Base-by-base conservation (phyloP, 169 alveolate genomes). In the Cryptosporidium ubiquitum region DNA sequence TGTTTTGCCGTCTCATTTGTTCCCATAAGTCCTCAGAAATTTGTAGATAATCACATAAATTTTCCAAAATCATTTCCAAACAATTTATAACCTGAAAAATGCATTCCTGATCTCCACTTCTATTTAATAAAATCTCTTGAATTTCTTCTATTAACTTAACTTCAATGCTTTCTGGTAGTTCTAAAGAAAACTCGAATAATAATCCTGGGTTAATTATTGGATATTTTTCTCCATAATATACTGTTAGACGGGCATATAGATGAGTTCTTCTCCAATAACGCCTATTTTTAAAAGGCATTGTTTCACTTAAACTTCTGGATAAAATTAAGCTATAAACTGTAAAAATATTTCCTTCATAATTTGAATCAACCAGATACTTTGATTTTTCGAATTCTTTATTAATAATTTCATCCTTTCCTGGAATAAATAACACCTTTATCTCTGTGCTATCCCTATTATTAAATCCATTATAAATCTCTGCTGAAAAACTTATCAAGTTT, bases 1-100 rank as follows among this genome's bases (percentile, higher is more conserved):
- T 61, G 33, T 79, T 79, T 61, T 58, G 44, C 18, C 89, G 60
- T 64, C 89, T 79, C 89, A 79, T 79, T 42, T 64, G 79, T 51
- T 79, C 89, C 89, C 89, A 79, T 35, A 79, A 31, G 40, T 79
- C 89, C 40, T 79, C 89, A 37, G 89, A 79, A 44, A 79, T 39
- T 29, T 61, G 89, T 29, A 79, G 20, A 31, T 79, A 40, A 42
- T 79, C 64, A 64, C 74, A 79, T 6, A 79, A 37, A 42, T 61
- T 60, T 20, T 79, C 89, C 12, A 79, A 52, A 39, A 58, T 42
- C 18, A 35, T 33, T 16, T 79, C 89, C 35, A 79, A 42, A 29
- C 58, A 14, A n/a, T 42, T 64, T 58, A 79, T 40, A 20, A 61
- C 89, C 42, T 79, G 89, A 40, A 79, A 79, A 60, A 79, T 79